Evolutionary conservation across 225 moss, liverwort and hornwort genomes (phyloP).

Genomic region (Takakia lepidozioides): DNA sequence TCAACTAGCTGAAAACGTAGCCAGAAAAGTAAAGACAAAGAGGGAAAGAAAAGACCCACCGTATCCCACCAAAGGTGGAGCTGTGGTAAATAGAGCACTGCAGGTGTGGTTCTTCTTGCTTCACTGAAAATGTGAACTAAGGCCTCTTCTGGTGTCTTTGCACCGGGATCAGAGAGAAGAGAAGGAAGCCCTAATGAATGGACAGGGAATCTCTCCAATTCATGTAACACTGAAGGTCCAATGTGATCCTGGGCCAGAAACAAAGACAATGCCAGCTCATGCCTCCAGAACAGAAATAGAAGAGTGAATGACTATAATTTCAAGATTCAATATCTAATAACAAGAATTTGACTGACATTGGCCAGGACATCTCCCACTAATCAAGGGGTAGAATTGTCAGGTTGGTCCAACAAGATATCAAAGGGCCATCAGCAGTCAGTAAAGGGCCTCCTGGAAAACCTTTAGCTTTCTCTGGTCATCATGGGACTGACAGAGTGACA

Average conservation of each 20-base stretch:
- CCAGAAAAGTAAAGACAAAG: too few relatives aligned
- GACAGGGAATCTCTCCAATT: constrained; percentile 72
- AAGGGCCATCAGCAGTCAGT: too few relatives aligned
- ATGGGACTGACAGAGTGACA: too few relatives aligned
- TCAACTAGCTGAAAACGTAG: too few relatives aligned
- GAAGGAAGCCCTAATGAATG: constrained; percentile 74
- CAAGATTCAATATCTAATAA: too few relatives aligned
- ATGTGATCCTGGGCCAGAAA: constrained; percentile 45
- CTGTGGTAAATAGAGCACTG: constrained; percentile 77
- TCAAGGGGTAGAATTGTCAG: too few relatives aligned
- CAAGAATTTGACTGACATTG: too few relatives aligned
- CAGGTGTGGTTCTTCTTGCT: constrained; percentile 70
- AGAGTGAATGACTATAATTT: too few relatives aligned
- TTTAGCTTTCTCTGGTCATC: too few relatives aligned
- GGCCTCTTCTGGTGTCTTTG: constrained; percentile 74
- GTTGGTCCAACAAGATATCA: too few relatives aligned
- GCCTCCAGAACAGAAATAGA: not conserved
- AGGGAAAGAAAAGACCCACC: constrained; percentile 39
- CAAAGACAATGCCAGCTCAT: not conserved
- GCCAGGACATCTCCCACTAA: too few relatives aligned
- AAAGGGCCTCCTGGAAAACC: too few relatives aligned
- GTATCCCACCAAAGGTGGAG: constrained; percentile 86
- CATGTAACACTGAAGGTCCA: constrained; percentile 70
- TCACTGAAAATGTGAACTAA: constrained; percentile 77
- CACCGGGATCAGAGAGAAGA: constrained; percentile 68